Evolutionary conservation across 306 rosid genomes (phyloP).

Genomic region (Potentilla sterilis): DNA sequence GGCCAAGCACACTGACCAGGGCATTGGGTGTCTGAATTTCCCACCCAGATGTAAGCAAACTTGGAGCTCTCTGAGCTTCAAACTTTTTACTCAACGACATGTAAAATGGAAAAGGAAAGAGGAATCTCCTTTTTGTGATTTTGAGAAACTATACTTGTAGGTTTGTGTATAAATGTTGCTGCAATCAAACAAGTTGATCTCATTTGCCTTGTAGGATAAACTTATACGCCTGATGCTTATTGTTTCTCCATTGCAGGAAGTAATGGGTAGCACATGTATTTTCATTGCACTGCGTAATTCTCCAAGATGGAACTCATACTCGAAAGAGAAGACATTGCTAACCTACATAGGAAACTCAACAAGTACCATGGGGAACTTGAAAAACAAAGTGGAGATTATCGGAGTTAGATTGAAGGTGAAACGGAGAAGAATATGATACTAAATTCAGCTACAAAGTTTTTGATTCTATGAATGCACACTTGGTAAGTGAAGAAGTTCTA

Average conservation of each 20-base stretch:
- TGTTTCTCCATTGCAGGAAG: constrained; percentile 52
- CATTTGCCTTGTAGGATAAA: neutral
- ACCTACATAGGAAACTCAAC: too few relatives aligned
- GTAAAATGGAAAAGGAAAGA: neutral
- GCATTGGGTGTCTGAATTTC: too few relatives aligned
- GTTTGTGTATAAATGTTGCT: neutral
- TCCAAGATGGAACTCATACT: too few relatives aligned
- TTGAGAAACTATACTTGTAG: neutral
- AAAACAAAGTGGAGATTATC: too few relatives aligned
- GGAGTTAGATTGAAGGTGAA: too few relatives aligned
- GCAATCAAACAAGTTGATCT: neutral
- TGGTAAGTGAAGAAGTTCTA: neutral
- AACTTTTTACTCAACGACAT: neutral
- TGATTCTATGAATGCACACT: too few relatives aligned
- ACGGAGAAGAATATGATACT: too few relatives aligned
- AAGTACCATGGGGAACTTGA: too few relatives aligned
- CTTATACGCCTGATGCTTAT: neutral
- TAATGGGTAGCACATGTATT: constrained; percentile 62
- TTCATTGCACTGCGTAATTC: constrained; percentile 82
- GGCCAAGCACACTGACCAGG: too few relatives aligned
- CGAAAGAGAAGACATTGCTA: too few relatives aligned
- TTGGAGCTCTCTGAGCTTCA: neutral
- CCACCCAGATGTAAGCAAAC: too few relatives aligned
- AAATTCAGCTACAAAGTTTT: too few relatives aligned
- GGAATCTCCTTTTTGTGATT: neutral